Evolutionary conservation across 257 asterid genomes (phyloP), one percentile per base, ranked within the genome.

Genomic region (Rehmannia glutinosa): DNA sequence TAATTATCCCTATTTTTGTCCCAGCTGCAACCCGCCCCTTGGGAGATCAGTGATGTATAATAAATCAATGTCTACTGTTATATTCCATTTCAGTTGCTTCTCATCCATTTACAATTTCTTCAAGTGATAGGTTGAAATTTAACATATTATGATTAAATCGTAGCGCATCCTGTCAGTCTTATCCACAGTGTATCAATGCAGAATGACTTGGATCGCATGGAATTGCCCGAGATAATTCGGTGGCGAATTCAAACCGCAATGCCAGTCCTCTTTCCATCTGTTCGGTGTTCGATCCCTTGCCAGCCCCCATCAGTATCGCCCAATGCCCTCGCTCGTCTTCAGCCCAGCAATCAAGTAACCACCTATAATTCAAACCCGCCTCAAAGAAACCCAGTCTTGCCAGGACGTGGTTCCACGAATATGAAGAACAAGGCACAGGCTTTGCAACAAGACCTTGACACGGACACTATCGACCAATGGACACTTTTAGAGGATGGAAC

Each of bases 201-300:
- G 96, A 80, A 75, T 46, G 96, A 87, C 27, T 75, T 89, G 76
- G 84, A 89, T 72, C 84, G 74, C 51, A 84, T 89, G 92, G 92
- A 81, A 71, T 57, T 89, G 75, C 96, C 96, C 1, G 87, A 83
- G 53, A 52, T 73, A 33, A 74, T 89, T 43, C 75, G 96, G 60
- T 84, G 87, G 90, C 90, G 90, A 32, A 87, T 89, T 70, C 96
- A 89, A 83, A 83, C 86, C 41, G 95, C 95, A 36, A 83, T 89
- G 95, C 96, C 96, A 6, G 54, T 85, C 68, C 79, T 87, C 50
- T 65, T 74, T 49, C 87, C 90, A 19, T 70, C 86, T 45, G 72
- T 64, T 35, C 77, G 80, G 57, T 64, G 71, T 45, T 52, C 79
- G 27, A 57, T 84, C 68, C 80, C 87, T 50, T 89, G 89, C 75